phyloP scores from a whole-genome alignment of 2,329 filamentous ascomycete species.

The Periconia macrospinosa region DNA sequence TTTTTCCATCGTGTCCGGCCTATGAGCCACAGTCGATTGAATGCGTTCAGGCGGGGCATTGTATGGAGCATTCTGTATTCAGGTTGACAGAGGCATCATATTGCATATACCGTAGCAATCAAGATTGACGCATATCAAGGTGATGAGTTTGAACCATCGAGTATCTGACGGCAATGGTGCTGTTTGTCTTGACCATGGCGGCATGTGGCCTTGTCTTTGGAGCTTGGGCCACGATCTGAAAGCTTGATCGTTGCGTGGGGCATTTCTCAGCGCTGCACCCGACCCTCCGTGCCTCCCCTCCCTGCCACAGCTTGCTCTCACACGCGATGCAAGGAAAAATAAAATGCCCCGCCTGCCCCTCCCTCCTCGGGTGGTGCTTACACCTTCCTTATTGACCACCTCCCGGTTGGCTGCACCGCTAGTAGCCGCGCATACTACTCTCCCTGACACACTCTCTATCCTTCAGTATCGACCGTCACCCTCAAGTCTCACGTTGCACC shows the following conservation, averaged over 20 bases:
- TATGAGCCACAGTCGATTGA: too few relatives aligned
- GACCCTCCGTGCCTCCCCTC: too few relatives aligned
- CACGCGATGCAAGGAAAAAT: constrained; percentile 6
- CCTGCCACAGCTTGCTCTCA: not conserved
- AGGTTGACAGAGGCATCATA: too few relatives aligned
- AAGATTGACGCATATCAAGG: too few relatives aligned
- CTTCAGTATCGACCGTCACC: constrained; percentile 8
- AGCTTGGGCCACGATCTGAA: constrained; percentile 1
- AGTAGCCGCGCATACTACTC: constrained; percentile 29
- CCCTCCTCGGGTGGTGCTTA: constrained; percentile 6
- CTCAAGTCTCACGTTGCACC: constrained; percentile 20
- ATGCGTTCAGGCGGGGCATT: too few relatives aligned
- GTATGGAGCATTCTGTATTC: too few relatives aligned
- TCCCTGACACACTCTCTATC: constrained; percentile 8
- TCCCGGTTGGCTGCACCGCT: constrained; percentile 20
- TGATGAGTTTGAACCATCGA: too few relatives aligned
- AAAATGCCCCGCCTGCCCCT: constrained; percentile 24
- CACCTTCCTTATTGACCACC: constrained; percentile 35
- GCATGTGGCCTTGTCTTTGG: not conserved
- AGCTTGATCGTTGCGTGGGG: too few relatives aligned
- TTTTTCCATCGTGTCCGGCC: not conserved
- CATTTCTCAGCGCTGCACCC: too few relatives aligned
- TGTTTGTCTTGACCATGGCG: not conserved
- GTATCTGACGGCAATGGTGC: not conserved
- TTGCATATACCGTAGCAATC: too few relatives aligned